phyloP scores from a whole-genome alignment of 805 yeast species.

The Barnettozyma salicaria region DNA sequence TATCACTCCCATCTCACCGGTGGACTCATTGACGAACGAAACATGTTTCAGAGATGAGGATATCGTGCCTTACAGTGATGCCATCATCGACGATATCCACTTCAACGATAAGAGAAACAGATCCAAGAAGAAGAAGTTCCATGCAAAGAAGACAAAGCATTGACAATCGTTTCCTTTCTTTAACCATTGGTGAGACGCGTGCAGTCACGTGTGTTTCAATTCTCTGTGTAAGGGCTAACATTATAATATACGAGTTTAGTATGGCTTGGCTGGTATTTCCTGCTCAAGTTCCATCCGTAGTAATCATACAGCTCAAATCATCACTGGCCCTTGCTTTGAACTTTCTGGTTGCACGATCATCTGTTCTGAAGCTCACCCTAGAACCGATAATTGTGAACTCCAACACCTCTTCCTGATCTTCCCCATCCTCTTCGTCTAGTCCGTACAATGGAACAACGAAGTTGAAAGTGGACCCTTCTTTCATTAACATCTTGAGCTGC shows the following conservation, averaged over 20 bases:
- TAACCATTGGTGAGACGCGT: not conserved
- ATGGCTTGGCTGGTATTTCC: too few relatives aligned
- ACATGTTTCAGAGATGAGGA: too few relatives aligned
- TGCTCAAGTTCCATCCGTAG: too few relatives aligned
- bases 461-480: conserved; percentile 58
- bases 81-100: conserved; percentile 10
- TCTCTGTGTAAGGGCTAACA: too few relatives aligned
- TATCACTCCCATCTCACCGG: not conserved
- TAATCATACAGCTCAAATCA: conserved; percentile 31
- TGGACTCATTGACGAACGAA: not conserved
- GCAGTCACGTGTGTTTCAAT: not conserved
- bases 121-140: conserved; percentile 18
- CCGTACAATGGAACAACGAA: conserved; percentile 37
- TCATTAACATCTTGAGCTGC: conserved; percentile 51
- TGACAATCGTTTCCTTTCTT: not conserved
- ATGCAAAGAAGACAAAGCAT: conserved; percentile 8
- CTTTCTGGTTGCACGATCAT: conserved; percentile 78
- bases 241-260: too few relatives aligned
- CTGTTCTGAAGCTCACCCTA: conserved; percentile 65
- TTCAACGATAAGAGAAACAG: conserved; percentile 21
- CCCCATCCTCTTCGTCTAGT: conserved; percentile 10
- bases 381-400: conserved; percentile 73
- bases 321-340: conserved; percentile 76
- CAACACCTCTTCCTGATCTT: conserved; percentile 33
- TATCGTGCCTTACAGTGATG: conserved; percentile 12